A percentile compares a stretch with the other conserved stretches of the same genome.
phyloP scores from a whole-genome alignment of 768 basidiomycete species.

The Cystofilobasidium macerans region DNA sequence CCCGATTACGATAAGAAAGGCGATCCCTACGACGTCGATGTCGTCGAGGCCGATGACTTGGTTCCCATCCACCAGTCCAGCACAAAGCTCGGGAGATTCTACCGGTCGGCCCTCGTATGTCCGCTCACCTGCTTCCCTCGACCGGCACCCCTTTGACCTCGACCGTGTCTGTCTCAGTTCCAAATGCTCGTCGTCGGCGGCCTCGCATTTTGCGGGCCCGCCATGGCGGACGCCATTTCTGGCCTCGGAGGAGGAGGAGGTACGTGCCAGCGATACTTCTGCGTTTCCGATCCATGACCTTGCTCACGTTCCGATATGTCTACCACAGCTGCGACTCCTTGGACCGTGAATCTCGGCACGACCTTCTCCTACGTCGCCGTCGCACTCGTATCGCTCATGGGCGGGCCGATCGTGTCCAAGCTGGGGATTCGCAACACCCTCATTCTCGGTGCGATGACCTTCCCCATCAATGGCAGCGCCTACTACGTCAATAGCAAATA shows the following conservation, averaged over 20 bases:
- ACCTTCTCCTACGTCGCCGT: not conserved
- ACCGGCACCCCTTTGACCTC: not conserved
- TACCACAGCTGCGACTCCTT: not conserved
- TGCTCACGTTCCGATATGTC: not conserved
- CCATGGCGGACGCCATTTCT: slow-evolving; percentile 1
- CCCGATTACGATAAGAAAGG: not conserved
- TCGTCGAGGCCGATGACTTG: not conserved
- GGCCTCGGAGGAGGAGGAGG: not conserved
- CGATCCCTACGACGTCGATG: not conserved
- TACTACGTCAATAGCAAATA: slow-evolving; percentile 8
- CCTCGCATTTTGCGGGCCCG: not conserved
- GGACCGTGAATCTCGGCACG: not conserved
- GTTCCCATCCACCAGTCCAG: not conserved
- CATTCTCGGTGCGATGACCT: slow-evolving; percentile 1
- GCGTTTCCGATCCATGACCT: not conserved
- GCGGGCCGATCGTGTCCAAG: not conserved
- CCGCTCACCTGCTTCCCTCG: not conserved
- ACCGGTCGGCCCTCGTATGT: not conserved
- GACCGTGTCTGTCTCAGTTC: not conserved
- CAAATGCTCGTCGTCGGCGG: not conserved
- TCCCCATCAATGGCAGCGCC: not conserved
- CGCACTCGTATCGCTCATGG: not conserved
- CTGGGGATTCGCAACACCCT: not conserved
- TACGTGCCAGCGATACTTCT: not conserved
- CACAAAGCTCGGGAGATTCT: not conserved